Evolutionary conservation across 2,329 filamentous ascomycete genomes (phyloP).

Genomic region (Endothia cerciana): DNA sequence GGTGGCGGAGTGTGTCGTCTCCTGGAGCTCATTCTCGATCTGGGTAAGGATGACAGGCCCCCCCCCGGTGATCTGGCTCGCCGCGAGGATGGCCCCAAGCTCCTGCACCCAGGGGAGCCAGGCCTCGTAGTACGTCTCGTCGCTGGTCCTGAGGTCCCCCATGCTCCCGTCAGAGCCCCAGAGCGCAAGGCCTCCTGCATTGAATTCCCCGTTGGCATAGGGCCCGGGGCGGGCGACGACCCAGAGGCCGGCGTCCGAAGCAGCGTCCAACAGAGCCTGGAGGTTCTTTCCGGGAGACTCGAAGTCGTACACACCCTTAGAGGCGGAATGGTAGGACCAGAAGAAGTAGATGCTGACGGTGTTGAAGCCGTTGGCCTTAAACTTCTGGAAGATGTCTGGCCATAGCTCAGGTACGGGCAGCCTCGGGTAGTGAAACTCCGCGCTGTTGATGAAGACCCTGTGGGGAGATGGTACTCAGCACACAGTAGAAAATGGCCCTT

Average conservation of each 20-base stretch:
- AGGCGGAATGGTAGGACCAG: slow-evolving; percentile 53
- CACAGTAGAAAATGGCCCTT: neutral
- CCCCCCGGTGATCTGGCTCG: slow-evolving; percentile 56
- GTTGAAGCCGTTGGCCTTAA: slow-evolving; percentile 57
- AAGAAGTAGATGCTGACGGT: slow-evolving; percentile 54
- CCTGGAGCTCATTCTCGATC: slow-evolving; percentile 57
- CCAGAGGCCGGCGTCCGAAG: slow-evolving; percentile 55
- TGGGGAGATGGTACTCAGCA: slow-evolving; percentile 20
- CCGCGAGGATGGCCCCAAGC: slow-evolving; percentile 53
- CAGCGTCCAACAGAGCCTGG: slow-evolving; percentile 53
- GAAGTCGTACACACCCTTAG: slow-evolving; percentile 52
- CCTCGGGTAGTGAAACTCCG: slow-evolving; percentile 58
- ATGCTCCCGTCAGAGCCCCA: slow-evolving; percentile 50
- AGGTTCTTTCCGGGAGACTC: slow-evolving; percentile 54
- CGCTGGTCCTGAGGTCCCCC: slow-evolving; percentile 45
- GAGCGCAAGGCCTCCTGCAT: slow-evolving; percentile 47
- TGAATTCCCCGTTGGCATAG: slow-evolving; percentile 48
- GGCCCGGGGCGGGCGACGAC: slow-evolving; percentile 52
- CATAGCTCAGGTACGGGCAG: slow-evolving; percentile 58
- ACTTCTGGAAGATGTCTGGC: slow-evolving; percentile 58
- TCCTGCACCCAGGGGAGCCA: slow-evolving; percentile 54
- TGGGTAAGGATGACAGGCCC: slow-evolving; percentile 56
- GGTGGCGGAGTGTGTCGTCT: slow-evolving; percentile 46
- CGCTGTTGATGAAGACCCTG: slow-evolving; percentile 38
- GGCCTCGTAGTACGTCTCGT: slow-evolving; percentile 45